These are phyloP conservation scores for Plasmodium cynomolgi DNA, from an alignment of 169 alveolate species.

Conservation along the genomic window DNA sequence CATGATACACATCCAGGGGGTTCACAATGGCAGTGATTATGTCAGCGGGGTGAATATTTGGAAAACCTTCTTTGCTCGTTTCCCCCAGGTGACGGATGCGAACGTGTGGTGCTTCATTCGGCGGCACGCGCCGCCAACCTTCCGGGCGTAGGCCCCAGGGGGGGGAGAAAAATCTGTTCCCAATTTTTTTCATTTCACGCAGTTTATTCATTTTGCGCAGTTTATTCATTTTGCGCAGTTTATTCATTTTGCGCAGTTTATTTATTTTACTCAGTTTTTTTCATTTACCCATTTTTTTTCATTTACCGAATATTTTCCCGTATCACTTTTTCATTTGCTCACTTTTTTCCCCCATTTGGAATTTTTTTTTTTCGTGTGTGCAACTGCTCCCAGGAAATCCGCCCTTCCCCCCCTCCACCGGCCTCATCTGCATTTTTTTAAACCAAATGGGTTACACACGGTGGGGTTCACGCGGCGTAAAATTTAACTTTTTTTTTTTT, in stretches of 20 bases:
- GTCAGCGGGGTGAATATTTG: neutral
- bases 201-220: too few species aligned
- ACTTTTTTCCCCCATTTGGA: neutral
- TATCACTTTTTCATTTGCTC: neutral
- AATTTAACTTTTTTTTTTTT: neutral
- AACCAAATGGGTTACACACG: neutral
- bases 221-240: too few species aligned
- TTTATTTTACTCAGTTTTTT: too few species aligned
- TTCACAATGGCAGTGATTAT: neutral
- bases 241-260: too few species aligned
- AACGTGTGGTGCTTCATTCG: constrained; percentile 37
- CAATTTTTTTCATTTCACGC: neutral
- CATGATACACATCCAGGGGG: constrained; percentile 21
- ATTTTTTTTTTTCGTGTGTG: neutral
- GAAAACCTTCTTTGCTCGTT: constrained; percentile 7
- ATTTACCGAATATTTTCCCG: too few species aligned
- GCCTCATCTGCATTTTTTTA: neutral
- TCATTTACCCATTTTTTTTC: neutral
- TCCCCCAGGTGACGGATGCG: constrained; percentile 2
- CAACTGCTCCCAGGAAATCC: neutral
- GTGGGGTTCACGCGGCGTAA: neutral
- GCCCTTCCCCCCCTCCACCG: neutral
- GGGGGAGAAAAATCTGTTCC: neutral
- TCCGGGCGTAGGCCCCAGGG: neutral
- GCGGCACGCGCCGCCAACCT: neutral